phyloP scores from a whole-genome alignment of 73 alveolate genomes.

The Paramecium pentaurelia region DNA sequence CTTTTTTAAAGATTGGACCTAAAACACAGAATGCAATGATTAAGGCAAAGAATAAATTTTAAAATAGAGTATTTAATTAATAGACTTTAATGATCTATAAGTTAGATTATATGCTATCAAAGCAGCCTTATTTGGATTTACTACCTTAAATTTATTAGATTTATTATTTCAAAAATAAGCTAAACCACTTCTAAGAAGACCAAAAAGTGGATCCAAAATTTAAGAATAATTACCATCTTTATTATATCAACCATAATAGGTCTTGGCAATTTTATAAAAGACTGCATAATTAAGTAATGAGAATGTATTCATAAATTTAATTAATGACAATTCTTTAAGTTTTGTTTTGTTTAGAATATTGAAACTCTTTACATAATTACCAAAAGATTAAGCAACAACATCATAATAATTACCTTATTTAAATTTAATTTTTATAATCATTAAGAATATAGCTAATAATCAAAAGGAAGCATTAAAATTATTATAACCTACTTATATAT shows the following conservation, averaged over 20 bases:
- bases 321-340: background rate
- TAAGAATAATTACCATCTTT: slow-evolving; percentile 4
- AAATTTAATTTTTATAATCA: background rate
- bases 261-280: background rate
- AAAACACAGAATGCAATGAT: background rate
- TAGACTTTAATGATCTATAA: background rate
- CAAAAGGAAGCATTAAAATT: background rate
- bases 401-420: background rate
- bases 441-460: slow-evolving; percentile 12
- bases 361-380: background rate
- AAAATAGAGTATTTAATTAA: background rate
- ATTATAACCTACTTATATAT: background rate
- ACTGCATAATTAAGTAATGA: slow-evolving; percentile 21
- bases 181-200: slow-evolving; percentile 34
- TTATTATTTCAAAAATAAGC: background rate
- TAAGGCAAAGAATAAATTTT: background rate
- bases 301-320: background rate
- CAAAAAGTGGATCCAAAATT: slow-evolving; percentile 25
- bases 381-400: background rate
- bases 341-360: background rate
- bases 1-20: slow-evolving; percentile 12
- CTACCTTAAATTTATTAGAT: slow-evolving; percentile 13
- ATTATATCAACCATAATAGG: background rate
- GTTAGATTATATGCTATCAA: background rate
- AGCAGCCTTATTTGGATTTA: slow-evolving; percentile 7